phyloP scores from a whole-genome alignment of 1,284 basidiomycete genomes.

The Sporisorium exsertum region DNA sequence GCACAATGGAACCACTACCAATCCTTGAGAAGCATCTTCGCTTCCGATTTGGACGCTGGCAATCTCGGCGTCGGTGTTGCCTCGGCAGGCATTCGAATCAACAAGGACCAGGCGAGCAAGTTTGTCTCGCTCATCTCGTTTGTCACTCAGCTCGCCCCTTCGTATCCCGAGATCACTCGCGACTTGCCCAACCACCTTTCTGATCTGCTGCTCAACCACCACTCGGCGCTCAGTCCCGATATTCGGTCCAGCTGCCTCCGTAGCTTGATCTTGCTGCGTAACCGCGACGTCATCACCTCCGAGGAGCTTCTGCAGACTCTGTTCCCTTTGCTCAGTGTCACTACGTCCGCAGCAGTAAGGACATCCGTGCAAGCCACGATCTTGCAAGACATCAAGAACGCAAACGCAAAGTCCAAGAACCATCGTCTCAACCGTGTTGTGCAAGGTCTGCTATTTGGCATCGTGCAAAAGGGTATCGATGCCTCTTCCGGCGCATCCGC shows the following conservation, averaged over 20 bases:
- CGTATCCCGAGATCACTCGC: constrained; percentile 57
- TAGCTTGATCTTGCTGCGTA: constrained; percentile 80
- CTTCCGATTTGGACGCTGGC: constrained; percentile 53
- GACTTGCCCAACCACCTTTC: constrained; percentile 58
- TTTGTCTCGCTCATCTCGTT: constrained; percentile 62
- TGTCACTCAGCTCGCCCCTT: constrained; percentile 74
- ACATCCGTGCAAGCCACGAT: constrained; percentile 92
- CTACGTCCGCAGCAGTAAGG: constrained; percentile 85
- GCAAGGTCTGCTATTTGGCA: constrained; percentile 93
- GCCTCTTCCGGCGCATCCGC: constrained; percentile 59
- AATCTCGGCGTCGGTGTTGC: constrained; percentile 12
- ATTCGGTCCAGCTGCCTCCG: constrained; percentile 59
- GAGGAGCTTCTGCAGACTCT: constrained; percentile 91
- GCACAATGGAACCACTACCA: constrained; percentile 98
- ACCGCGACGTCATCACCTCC: constrained; percentile 90
- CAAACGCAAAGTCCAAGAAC: constrained; percentile 89
- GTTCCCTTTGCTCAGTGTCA: constrained; percentile 87
- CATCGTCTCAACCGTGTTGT: constrained; percentile 96
- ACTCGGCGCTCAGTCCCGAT: constrained; percentile 61
- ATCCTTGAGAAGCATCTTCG: constrained; percentile 85
- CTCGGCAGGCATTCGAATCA: constrained; percentile 37
- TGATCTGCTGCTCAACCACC: constrained; percentile 64
- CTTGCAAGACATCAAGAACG: constrained; percentile 91
- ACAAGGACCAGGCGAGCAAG: constrained; percentile 62
- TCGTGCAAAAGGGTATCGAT: constrained; percentile 87